phyloP scores from a whole-genome alignment of 2,329 filamentous ascomycete species.

The Paraphaeosphaeria minitans region DNA sequence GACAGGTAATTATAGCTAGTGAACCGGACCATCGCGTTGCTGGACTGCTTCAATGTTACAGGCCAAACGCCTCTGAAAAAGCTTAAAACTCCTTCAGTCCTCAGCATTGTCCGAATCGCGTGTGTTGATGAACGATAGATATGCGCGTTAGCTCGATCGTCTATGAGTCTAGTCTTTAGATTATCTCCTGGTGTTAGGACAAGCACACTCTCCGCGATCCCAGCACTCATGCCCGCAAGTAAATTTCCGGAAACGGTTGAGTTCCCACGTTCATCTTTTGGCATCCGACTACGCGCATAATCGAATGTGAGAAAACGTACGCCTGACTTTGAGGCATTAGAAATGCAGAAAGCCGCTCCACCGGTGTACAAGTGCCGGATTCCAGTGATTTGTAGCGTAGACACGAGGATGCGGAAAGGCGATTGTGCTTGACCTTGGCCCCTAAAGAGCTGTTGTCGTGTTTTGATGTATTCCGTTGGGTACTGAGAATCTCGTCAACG shows the following conservation, averaged over 20 bases:
- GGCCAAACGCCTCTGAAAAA: slow-evolving; percentile 15
- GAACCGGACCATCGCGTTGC: slow-evolving; percentile 18
- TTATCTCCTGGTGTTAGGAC: slow-evolving; percentile 15
- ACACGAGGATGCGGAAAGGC: slow-evolving; percentile 6
- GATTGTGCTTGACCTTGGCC: not conserved
- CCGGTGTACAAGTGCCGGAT: slow-evolving; percentile 10
- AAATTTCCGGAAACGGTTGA: slow-evolving; percentile 10
- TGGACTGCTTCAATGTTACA: slow-evolving; percentile 16
- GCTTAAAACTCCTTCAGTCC: slow-evolving; percentile 5
- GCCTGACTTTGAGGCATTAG: slow-evolving; percentile 16
- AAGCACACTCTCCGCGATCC: slow-evolving; percentile 12
- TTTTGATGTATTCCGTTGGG: slow-evolving; percentile 18
- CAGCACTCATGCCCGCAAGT: slow-evolving; percentile 13
- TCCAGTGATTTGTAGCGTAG: slow-evolving; percentile 7
- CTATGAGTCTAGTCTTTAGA: slow-evolving; percentile 15
- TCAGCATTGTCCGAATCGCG: slow-evolving; percentile 10
- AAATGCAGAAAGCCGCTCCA: slow-evolving; percentile 12
- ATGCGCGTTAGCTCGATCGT: slow-evolving; percentile 6
- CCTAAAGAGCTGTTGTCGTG: slow-evolving; percentile 12
- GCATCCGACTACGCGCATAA: slow-evolving; percentile 8
- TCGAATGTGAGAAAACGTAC: slow-evolving; percentile 17
- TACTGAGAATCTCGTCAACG: slow-evolving; percentile 1
- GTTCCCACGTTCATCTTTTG: slow-evolving; percentile 7
- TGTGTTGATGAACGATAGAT: slow-evolving; percentile 3
- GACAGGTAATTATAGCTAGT: slow-evolving; percentile 15